Evolutionary conservation across 1,139 yeast species (phyloP).

Genomic region (Saccharomyces hybrid): DNA sequence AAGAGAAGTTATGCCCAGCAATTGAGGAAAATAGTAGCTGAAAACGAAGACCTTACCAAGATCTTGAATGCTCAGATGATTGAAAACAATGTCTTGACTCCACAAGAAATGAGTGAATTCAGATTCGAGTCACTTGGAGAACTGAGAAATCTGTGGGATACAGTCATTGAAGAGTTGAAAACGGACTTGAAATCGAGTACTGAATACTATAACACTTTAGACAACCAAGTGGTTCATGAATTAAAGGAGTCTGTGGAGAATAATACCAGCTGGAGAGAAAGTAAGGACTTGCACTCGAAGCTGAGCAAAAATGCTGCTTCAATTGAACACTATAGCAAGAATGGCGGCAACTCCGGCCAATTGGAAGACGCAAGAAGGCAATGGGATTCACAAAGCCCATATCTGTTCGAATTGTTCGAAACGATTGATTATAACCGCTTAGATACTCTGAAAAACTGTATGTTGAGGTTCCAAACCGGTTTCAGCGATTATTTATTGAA

Average conservation of each 20-base stretch:
- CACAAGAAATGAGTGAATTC: constrained; percentile 31
- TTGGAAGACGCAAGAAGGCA: constrained; percentile 19
- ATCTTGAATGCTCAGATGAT: constrained; percentile 27
- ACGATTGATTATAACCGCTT: constrained; percentile 62
- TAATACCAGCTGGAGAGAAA: constrained; percentile 44
- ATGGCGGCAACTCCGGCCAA: constrained; percentile 11
- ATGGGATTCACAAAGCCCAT: constrained; percentile 79
- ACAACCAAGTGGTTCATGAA: constrained; percentile 49
- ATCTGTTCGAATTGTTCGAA: constrained; percentile 69
- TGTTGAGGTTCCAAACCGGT: constrained; percentile 63
- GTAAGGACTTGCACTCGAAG: constrained; percentile 34
- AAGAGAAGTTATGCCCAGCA: constrained; percentile 44
- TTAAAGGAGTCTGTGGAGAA: constrained; percentile 44
- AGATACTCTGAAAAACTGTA: constrained; percentile 56
- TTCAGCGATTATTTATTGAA: constrained; percentile 42
- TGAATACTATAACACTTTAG: constrained; percentile 43
- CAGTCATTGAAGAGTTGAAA: constrained; percentile 44
- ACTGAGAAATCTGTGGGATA: constrained; percentile 50
- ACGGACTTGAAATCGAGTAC: constrained; percentile 48
- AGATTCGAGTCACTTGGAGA: constrained; percentile 47
- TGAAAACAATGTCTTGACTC: constrained; percentile 26
- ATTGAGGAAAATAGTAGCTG: constrained; percentile 40
- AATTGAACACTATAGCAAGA: constrained; percentile 9
- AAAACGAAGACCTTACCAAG: constrained; percentile 37
- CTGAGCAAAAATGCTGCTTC: constrained; percentile 20